Evolutionary conservation across 164 flowering plant species (phyloP).

Genomic region (Berberis thunbergii): DNA sequence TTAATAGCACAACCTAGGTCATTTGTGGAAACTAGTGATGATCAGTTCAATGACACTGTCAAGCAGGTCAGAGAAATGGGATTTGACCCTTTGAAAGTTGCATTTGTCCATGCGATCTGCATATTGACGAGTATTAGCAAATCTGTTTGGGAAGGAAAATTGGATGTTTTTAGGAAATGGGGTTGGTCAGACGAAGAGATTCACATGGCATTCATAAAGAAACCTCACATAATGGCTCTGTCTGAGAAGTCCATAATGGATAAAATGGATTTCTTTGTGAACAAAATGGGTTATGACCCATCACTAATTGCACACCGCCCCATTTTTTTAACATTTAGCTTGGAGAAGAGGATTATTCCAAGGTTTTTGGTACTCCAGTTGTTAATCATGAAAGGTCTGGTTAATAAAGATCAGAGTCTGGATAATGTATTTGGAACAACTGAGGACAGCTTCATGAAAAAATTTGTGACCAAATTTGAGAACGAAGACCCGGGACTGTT

Average conservation of each 20-base stretch:
- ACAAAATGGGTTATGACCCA: conserved; percentile 4
- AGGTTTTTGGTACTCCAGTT: background rate
- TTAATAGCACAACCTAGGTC: background rate
- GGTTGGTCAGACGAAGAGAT: conserved; percentile 10
- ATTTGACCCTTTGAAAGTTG: background rate
- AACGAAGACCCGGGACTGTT: conserved; percentile 1
- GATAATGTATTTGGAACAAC: background rate
- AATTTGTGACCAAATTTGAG: background rate
- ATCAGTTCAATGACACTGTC: conserved; percentile 7
- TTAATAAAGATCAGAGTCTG: background rate
- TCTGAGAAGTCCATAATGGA: conserved; percentile 6
- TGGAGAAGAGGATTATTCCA: conserved; percentile 6
- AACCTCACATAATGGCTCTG: background rate
- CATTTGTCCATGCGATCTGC: conserved; percentile 1
- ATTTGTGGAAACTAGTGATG: background rate
- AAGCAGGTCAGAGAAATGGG: conserved; percentile 2
- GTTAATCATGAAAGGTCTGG: conserved; percentile 1
- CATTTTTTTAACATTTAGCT: background rate
- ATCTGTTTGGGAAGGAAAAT: background rate
- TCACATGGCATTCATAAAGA: background rate
- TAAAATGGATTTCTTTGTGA: conserved; percentile 3
- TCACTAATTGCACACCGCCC: background rate
- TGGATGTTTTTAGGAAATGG: background rate
- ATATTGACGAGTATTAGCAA: background rate
- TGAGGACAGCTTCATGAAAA: conserved; percentile 1